phyloP scores from a whole-genome alignment of 805 yeast species.

The Myxozyma nipponensis region DNA sequence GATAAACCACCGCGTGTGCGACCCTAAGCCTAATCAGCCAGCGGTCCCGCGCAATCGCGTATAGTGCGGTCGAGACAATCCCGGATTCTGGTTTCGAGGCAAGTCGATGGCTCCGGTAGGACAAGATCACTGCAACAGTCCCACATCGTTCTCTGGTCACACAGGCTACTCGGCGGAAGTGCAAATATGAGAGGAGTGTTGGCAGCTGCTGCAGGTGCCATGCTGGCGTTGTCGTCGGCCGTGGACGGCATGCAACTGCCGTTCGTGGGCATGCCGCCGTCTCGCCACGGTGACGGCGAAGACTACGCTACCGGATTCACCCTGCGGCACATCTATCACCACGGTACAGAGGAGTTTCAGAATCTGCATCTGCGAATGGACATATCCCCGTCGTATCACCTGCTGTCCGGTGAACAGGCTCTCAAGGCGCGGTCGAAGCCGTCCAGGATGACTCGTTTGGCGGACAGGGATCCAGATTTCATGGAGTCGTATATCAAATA shows the following conservation, averaged over 20 bases:
- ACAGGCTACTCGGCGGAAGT: too few species aligned
- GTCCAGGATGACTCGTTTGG: constrained; percentile 37
- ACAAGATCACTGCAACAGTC: too few species aligned
- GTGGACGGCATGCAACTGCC: constrained; percentile 20
- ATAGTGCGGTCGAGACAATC: too few species aligned
- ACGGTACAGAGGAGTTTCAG: constrained; percentile 21
- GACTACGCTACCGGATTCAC: constrained; percentile 23
- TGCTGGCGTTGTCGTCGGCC: background rate
- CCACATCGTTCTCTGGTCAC: too few species aligned
- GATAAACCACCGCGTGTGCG: too few species aligned
- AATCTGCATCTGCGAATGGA: constrained; percentile 22
- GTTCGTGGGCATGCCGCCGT: constrained; percentile 12
- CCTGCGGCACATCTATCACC: constrained; percentile 25
- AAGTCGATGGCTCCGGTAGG: too few species aligned
- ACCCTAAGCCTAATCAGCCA: too few species aligned
- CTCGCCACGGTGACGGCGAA: background rate
- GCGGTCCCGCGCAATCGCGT: too few species aligned
- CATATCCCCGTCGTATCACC: constrained; percentile 10
- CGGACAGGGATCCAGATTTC: constrained; percentile 53
- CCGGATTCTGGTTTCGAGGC: too few species aligned
- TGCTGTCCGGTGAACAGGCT: constrained; percentile 5
- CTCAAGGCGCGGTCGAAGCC: constrained; percentile 6
- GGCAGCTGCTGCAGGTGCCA: background rate
- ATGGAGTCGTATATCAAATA: constrained; percentile 62
- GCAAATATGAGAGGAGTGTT: too few species aligned